Base-by-base conservation (phyloP, 1,284 basidiomycete species). In the Moesziomyces sp. region DNA sequence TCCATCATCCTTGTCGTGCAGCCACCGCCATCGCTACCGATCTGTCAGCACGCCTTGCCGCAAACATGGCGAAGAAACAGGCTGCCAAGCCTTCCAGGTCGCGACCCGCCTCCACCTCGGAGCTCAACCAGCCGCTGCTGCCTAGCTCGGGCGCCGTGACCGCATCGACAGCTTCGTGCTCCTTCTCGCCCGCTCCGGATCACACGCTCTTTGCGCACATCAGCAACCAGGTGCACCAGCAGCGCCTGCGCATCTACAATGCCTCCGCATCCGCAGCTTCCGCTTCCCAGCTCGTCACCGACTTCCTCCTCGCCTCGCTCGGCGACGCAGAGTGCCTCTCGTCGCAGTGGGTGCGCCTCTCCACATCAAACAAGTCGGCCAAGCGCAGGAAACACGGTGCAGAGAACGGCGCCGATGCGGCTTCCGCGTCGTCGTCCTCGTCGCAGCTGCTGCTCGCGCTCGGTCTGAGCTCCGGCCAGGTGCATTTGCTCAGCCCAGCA, bases 201-300 rank as follows among this genome's bases (percentile, higher is more conserved):
- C 88, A 88, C 48, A 84, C 86, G 50, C 85, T 89, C 53, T 91
- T 91, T 80, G 90, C 89, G 2, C 87, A 90, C 65, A 83, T 91
- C 48, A 89, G 90, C 30, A 87, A 91, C 21, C 88, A 90, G 6
- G 87, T 91, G 50, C 90, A 92, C 86, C 91, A 91, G 81, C 90
- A 91, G 79, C 88, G 90, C 44, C 84, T 92, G 58, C 89, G 89
- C 68, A 86, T 92, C 48, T 91, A 90, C 83, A 87, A 90, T 80
- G 88, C 89, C 5, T 76, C 86, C 16, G 87, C 88, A 11, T 87
- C 86, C 35, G 87, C 88, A 66, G 87, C 88, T 23, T 84, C 89
- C 26, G 88, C 88, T 11, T 89, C 91, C 76, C 86, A 89, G 83
- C 86, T 88, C 16, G 80, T 90, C 34, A 89, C 90, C 38, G 86